Conservation (phyloP, 164 flowering plant species). For the Magnolia changhungtana region DNA sequence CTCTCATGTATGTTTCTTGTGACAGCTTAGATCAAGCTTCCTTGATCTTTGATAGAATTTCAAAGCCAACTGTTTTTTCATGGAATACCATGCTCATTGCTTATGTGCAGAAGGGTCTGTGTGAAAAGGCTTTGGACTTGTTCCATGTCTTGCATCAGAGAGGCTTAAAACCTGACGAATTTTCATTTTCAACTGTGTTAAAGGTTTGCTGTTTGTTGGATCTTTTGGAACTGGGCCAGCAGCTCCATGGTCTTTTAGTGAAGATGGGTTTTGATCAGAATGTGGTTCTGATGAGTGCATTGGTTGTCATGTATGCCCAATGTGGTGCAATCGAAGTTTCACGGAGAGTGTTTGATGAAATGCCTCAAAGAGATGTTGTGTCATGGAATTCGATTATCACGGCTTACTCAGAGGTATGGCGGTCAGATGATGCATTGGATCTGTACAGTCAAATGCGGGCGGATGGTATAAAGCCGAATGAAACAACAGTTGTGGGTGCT, state of each 20-base stretch:
- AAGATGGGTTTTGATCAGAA: background rate
- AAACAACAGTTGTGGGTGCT: background rate
- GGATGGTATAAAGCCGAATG: conserved; percentile 1
- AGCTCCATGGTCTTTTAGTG: background rate
- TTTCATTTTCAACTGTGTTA: background rate
- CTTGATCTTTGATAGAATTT: background rate
- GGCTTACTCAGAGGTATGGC: background rate
- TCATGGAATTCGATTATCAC: no score
- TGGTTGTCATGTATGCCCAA: conserved; percentile 4
- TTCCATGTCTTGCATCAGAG: background rate
- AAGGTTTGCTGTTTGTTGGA: background rate
- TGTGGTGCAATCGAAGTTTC: conserved; percentile 7
- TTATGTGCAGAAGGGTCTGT: background rate
- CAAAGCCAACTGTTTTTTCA: background rate
- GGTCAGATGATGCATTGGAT: conserved; percentile 1
- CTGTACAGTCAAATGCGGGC: background rate
- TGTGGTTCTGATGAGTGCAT: conserved; percentile 1
- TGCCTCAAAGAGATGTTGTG: no score
- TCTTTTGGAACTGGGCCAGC: background rate
- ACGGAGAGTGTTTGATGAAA: no score
- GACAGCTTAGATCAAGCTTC: background rate
- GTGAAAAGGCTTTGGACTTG: background rate
- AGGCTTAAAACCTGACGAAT: background rate
- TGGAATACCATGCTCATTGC: conserved; percentile 1
- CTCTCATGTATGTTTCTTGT: conserved; percentile 2